Conservation (phyloP, 345 rosid species). For the Citrus maxima region DNA sequence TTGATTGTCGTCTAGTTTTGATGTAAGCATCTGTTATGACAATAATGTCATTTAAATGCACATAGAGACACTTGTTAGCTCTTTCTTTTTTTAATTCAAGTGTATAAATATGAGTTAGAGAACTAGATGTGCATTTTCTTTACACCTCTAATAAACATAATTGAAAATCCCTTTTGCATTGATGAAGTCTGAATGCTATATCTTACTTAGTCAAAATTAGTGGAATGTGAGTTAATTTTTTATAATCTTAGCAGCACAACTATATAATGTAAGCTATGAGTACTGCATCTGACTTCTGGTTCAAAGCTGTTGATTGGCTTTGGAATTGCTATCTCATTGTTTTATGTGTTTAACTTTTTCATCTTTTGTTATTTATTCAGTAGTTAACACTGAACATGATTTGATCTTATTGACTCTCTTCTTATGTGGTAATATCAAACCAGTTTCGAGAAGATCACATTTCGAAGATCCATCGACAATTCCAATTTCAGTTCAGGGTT, state of each 20-base stretch:
- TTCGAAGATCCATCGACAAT: slow-evolving; percentile 48
- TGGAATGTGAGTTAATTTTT: not conserved
- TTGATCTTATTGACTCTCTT: slow-evolving; percentile 11
- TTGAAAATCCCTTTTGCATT: not conserved
- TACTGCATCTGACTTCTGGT: not conserved
- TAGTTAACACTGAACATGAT: not conserved
- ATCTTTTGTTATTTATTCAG: not conserved
- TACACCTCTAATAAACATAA: not conserved
- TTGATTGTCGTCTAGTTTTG: not conserved
- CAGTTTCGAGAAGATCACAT: slow-evolving; percentile 85
- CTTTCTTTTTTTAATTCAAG: not conserved
- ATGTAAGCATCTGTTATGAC: not conserved
- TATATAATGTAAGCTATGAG: not conserved
- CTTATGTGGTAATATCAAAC: slow-evolving; percentile 7
- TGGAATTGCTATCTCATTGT: not conserved
- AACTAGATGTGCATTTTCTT: not conserved
- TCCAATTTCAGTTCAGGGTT: slow-evolving; percentile 50
- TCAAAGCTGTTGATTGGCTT: not conserved
- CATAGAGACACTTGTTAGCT: not conserved
- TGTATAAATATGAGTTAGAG: not conserved
- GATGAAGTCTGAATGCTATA: not conserved
- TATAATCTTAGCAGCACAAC: not conserved
- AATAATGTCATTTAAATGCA: not conserved
- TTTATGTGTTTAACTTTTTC: not conserved
- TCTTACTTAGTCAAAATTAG: not conserved